phyloP scores from a whole-genome alignment of 2,329 filamentous ascomycete species.

The Coniosporium tulheliwenetii region DNA sequence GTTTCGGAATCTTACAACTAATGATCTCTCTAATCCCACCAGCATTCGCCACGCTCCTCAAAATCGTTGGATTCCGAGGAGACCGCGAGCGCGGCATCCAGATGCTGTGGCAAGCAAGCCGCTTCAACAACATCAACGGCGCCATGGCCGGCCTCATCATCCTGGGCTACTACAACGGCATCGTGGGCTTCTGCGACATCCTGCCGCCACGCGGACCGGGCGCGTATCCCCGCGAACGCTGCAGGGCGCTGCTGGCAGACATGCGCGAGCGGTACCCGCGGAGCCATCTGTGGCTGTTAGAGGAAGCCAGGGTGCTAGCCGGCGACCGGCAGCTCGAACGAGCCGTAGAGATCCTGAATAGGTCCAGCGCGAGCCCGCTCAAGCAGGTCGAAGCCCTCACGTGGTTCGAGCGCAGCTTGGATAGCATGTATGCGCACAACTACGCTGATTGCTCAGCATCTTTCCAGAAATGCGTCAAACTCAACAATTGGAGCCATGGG shows the following conservation, averaged over 20 bases:
- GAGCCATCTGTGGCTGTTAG: conserved; percentile 71
- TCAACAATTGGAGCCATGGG: conserved; percentile 83
- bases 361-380: conserved; percentile 49
- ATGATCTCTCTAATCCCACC: conserved; percentile 90
- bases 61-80: conserved; percentile 79
- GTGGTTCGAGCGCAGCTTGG: conserved; percentile 69
- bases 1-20: conserved; percentile 72
- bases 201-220: conserved; percentile 47
- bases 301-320: conserved; percentile 66
- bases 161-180: conserved; percentile 74
- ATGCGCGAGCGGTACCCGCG: conserved; percentile 71
- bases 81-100: conserved; percentile 68
- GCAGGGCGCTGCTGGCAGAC: conserved; percentile 48
- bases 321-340: conserved; percentile 49
- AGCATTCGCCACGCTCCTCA: conserved; percentile 71
- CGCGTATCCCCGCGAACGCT: conserved; percentile 52
- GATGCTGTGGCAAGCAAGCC: conserved; percentile 82
- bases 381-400: conserved; percentile 78
- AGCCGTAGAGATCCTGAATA: conserved; percentile 49
- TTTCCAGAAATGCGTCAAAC: conserved; percentile 59
- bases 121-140: conserved; percentile 81
- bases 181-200: conserved; percentile 80
- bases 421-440: conserved; percentile 62
- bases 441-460: conserved; percentile 59
- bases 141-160: conserved; percentile 71